Evolutionary conservation across 306 rosid genomes (phyloP).

Genomic region (Dryas alaskensis): DNA sequence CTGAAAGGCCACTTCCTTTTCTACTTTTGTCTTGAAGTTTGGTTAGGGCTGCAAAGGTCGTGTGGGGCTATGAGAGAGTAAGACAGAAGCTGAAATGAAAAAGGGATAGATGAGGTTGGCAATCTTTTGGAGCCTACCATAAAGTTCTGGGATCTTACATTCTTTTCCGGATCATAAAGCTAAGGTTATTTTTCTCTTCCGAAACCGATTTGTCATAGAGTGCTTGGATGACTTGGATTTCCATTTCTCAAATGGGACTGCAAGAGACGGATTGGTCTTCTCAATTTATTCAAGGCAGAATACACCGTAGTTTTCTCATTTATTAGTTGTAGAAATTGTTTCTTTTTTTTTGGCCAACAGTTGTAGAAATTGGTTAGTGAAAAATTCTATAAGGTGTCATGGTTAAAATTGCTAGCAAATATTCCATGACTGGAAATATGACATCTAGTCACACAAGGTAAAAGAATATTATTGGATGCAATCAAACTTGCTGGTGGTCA

Average conservation of each 20-base stretch:
- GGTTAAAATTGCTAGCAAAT: not conserved
- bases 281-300: not conserved
- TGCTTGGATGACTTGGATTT: conserved; percentile 59
- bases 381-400: not conserved
- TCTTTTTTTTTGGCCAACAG: not conserved
- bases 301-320: not conserved
- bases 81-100: conserved; percentile 18
- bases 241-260: conserved; percentile 26
- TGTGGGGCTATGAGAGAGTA: conserved; percentile 21
- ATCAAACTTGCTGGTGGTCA: not conserved
- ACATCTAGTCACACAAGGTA: too few relatives aligned
- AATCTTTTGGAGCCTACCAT: not conserved
- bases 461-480: too few relatives aligned
- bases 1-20: conserved; percentile 28
- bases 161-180: conserved; percentile 40
- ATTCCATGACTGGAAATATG: not conserved
- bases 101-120: conserved; percentile 12
- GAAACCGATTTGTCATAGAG: conserved; percentile 45
- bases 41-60: conserved; percentile 25
- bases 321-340: not conserved
- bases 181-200: conserved; percentile 38
- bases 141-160: conserved; percentile 7
- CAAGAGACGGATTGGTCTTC: not conserved
- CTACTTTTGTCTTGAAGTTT: conserved; percentile 22
- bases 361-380: not conserved